These are phyloP conservation scores for Discostella stelligeroides DNA, from an alignment of 108 stramenopile genomes.

Conservation along the genomic window DNA sequence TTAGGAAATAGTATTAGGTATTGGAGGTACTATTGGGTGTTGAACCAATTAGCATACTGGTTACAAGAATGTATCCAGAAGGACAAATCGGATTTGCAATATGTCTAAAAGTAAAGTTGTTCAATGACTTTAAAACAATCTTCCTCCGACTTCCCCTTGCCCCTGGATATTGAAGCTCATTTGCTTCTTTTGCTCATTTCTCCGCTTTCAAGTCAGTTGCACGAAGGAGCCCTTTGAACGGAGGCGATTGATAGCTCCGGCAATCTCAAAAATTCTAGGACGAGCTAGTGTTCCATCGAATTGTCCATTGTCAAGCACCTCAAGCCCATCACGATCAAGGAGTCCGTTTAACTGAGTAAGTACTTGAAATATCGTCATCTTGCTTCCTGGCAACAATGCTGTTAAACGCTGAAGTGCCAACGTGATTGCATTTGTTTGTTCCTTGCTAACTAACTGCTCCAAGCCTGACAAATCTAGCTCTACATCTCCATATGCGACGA, in stretches of 20 bases:
- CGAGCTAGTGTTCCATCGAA: slow-evolving; percentile 77
- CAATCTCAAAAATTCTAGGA: slow-evolving; percentile 75
- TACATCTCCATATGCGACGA: slow-evolving; percentile 78
- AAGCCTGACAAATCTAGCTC: slow-evolving; percentile 72
- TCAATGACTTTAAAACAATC: too few species aligned
- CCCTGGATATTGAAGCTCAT: too few species aligned
- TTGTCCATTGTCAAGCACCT: slow-evolving; percentile 62
- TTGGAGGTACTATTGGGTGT: too few species aligned
- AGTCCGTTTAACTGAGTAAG: slow-evolving; percentile 52
- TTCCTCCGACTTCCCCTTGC: too few species aligned
- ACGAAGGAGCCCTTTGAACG: slow-evolving; percentile 50
- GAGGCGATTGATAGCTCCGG: slow-evolving; percentile 78
- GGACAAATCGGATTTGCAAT: too few species aligned
- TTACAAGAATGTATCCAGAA: too few species aligned
- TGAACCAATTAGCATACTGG: too few species aligned
- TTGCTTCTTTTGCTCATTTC: too few species aligned
- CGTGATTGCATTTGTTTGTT: slow-evolving; percentile 77
- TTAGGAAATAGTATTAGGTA: too few species aligned
- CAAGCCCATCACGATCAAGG: slow-evolving; percentile 62
- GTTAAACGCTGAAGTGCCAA: slow-evolving; percentile 65
- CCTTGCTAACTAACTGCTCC: slow-evolving; percentile 78
- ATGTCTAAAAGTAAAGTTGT: too few species aligned
- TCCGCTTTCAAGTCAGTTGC: slow-evolving; percentile 31
- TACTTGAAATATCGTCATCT: slow-evolving; percentile 51
- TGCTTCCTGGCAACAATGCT: slow-evolving; percentile 25